Base-by-base conservation (phyloP, 345 rosid genomes). In the Brassica rapa region DNA sequence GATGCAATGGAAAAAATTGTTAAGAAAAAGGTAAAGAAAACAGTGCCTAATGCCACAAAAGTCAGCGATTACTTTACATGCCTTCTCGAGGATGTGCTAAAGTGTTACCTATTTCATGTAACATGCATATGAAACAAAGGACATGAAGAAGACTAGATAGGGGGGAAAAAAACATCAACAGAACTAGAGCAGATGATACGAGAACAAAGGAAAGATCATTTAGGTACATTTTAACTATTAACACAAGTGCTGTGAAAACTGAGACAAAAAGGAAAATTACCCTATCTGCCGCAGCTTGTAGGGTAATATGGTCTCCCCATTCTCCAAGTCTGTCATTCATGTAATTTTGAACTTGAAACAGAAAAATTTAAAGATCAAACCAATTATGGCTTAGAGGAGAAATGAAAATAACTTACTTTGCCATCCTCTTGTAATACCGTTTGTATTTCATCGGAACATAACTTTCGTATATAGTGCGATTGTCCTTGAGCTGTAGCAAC, bases 201-300 rank as follows among this genome's bases (percentile, higher is more conserved):
- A 29, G 55, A 80, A 75, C 14, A 56, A 46, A 81, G 68, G 70
- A 51, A 41, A 57, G 11, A 55, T 16, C 29, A 63, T 25, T 30
- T 21, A 59, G 19, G 61, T 15, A 59, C 46, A 37, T 37, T 46
- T 46, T 46, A 46, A 46, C 53, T 46, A 46, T 46, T 4, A 46
- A 46, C 14, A 49, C 30, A 73, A 57, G 33, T 68, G 68, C 6
- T 66, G 33, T 66, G 27, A 43, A 60, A 6, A 71, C 32, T 62
- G 62, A 39, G 74, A 29, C n/a, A 79, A 63, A 67, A 65, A 62
- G 72, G 25, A 80, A 32, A 65, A 24, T 64, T 62, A 91, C 98
- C 91, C 87, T 92, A 81, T 94, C 98, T 49, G 98, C 97, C 59
- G 97, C 98, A 61, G 98, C 95, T 88, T 94, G 98, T 75, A 94